Evolutionary conservation across 2,329 filamentous ascomycete species (phyloP).

Genomic region (Scytalidium lignicola): DNA sequence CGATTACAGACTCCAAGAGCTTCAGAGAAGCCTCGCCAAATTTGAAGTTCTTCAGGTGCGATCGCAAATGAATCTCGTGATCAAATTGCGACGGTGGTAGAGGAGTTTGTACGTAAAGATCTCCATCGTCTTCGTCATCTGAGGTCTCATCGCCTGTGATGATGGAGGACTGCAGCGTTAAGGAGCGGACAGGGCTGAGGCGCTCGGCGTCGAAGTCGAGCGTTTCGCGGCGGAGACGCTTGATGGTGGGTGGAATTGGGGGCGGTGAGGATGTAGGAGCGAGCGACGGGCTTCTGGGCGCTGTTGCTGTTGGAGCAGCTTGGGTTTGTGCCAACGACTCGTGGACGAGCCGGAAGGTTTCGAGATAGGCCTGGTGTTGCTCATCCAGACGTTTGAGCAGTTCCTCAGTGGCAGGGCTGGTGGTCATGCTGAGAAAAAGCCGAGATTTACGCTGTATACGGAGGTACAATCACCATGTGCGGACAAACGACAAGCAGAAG

Average conservation of each 20-base stretch:
- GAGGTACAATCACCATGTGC: too few relatives aligned
- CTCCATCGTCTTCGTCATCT: conserved; percentile 31
- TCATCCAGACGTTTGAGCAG: conserved; percentile 19
- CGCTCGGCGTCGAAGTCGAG: conserved; percentile 8
- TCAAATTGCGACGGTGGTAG: conserved; percentile 34
- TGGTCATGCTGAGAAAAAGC: neutral
- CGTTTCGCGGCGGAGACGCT: conserved; percentile 1
- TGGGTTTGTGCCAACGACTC: conserved; percentile 16
- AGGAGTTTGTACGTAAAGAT: conserved; percentile 33
- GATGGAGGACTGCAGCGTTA: conserved; percentile 14
- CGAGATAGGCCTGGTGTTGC: conserved; percentile 20
- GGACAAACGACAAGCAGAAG: too few relatives aligned
- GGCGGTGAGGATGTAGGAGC: neutral
- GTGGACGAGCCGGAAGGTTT: conserved; percentile 19
- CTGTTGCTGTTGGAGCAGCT: conserved; percentile 1
- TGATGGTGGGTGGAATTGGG: neutral
- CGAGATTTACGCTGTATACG: too few relatives aligned
- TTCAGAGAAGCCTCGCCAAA: conserved; percentile 36
- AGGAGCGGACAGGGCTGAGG: conserved; percentile 3
- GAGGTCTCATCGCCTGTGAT: conserved; percentile 30
- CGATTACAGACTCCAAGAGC: conserved; percentile 33
- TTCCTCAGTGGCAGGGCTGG: conserved; percentile 10
- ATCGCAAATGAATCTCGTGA: conserved; percentile 37
- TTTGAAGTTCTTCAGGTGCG: conserved; percentile 37
- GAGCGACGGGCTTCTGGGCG: neutral